Conservation (phyloP, 139 green algal genomes). For the Eudorina sp. region DNA sequence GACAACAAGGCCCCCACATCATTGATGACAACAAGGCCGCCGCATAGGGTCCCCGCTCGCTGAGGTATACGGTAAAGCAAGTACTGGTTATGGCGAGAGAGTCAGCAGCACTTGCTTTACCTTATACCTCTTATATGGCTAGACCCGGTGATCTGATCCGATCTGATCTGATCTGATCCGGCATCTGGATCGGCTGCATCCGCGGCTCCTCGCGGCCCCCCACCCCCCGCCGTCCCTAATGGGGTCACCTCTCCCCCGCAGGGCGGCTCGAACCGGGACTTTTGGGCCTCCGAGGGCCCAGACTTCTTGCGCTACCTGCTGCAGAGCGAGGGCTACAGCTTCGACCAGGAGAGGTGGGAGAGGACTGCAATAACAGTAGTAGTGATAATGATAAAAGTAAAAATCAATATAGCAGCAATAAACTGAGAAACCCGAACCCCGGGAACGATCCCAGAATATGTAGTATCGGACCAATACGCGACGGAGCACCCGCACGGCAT, state of each 20-base stretch:
- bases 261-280: slow-evolving; percentile 11
- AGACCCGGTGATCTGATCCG: too few relatives aligned
- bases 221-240: neutral
- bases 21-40: too few relatives aligned
- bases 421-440: neutral
- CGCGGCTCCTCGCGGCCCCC: too few relatives aligned
- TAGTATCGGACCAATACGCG: too few relatives aligned
- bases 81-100: neutral
- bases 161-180: too few relatives aligned
- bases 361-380: neutral
- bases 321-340: slow-evolving; percentile 20
- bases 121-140: neutral
- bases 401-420: neutral
- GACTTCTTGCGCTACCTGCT: slow-evolving; percentile 36
- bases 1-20: too few relatives aligned
- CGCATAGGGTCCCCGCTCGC: too few relatives aligned
- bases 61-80: too few relatives aligned
- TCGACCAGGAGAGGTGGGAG: neutral
- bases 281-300: slow-evolving; percentile 33
- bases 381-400: neutral
- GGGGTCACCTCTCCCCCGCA: neutral
- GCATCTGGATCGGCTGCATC: too few relatives aligned
- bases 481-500: neutral
- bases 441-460: too few relatives aligned
- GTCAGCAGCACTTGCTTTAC: neutral